A percentile compares a stretch with the other conserved stretches of the same genome.
Evolutionary conservation across 2,329 filamentous ascomycete species (phyloP).

Genomic region (Paraphoma chrysanthemicola): DNA sequence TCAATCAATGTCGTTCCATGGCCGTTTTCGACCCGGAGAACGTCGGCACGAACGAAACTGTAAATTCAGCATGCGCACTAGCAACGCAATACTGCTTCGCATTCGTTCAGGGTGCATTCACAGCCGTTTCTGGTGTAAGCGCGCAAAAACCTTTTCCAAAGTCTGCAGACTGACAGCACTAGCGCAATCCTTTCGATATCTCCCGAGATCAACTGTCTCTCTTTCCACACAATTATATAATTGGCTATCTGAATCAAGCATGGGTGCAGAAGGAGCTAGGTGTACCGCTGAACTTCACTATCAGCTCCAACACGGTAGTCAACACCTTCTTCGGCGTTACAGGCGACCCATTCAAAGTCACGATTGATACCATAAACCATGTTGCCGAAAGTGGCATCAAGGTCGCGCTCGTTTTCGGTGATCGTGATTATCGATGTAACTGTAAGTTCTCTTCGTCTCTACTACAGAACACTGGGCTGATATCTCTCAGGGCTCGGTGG

Average conservation of each 20-base stretch:
- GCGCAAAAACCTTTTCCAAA: too few relatives aligned
- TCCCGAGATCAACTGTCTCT: conserved; percentile 20
- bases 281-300: conserved; percentile 59
- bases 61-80: conserved; percentile 54
- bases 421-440: conserved; percentile 59
- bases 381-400: conserved; percentile 55
- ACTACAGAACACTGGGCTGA: not conserved
- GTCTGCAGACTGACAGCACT: conserved; percentile 27
- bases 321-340: conserved; percentile 52
- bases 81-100: conserved; percentile 61
- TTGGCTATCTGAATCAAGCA: conserved; percentile 51
- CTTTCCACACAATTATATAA: conserved; percentile 18
- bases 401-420: conserved; percentile 24
- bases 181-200: conserved; percentile 25
- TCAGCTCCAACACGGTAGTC: conserved; percentile 3
- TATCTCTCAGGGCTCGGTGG: conserved; percentile 41
- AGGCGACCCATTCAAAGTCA: conserved; percentile 52
- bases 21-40: conserved; percentile 57
- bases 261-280: conserved; percentile 65
- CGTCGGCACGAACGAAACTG: conserved; percentile 19
- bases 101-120: conserved; percentile 46
- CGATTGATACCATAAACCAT: conserved; percentile 53
- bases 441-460: conserved; percentile 30
- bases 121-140: conserved; percentile 43
- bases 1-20: conserved; percentile 55